Base-by-base conservation (phyloP, 805 yeast genomes). In the Zygoascus bituminiphila region DNA sequence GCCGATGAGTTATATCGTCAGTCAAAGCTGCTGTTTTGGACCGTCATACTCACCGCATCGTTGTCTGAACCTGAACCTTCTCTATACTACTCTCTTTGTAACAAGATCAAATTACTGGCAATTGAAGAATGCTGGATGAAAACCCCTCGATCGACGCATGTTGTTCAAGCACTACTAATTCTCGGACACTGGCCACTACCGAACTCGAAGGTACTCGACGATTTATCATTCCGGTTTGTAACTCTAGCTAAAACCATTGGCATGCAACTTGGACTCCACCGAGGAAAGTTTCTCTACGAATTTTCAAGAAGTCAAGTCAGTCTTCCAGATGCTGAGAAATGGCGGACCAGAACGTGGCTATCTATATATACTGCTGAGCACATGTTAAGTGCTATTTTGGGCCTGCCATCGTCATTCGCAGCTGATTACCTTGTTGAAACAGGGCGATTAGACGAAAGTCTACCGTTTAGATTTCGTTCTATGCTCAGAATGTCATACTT, bases 291-390 rank as follows among this genome's bases (percentile, higher is more conserved):
- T 62, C 87, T 89, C 55, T 79, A 84, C 53, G 97, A 89, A 60
- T 89, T 89, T 57, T 82, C 94, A 5, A 74, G 97, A 59, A 85
- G 91, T 25, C 97, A 89, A 62, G 93, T 84, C 4, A 77, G 86
- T 21, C 72, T 88, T 65, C 91, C 91, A 0, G 88, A 89, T 65
- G 91, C 96, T 4, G 96, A 87, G 57, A 82, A 81, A 60, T 89
- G 96, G 97, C 75, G 97, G 63, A 88, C 96, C 1, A 72, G 96
- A 56, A 79, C 95, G 1, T 89, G 97, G 97, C 68, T 88, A 24
- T 88, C 91, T 2, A 83, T 86, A 2, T 89, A 84, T 63, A 84
- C 88, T 60, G 75, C 87, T 42, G 96, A 88, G 61, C 94, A 88
- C 57, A 84, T 88, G 60, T 86, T 96, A 93, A 82, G 95, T 3